These are phyloP conservation scores for Arxiozyma heterogenica DNA, from an alignment of 1,139 yeast species.

Conservation along the genomic window DNA sequence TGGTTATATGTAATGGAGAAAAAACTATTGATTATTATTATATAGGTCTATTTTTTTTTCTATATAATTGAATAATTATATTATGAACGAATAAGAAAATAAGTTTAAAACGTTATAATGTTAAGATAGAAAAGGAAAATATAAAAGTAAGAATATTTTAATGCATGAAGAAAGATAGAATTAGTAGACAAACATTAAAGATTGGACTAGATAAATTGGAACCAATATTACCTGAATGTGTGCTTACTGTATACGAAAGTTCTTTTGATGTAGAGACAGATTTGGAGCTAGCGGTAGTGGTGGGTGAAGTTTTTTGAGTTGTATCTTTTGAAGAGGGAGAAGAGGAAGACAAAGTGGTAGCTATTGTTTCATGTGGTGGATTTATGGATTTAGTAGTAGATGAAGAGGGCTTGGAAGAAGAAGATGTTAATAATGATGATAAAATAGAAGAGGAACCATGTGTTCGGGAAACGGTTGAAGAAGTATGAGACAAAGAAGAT, in stretches of 20 bases:
- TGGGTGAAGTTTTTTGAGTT: neutral
- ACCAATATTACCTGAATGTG: neutral
- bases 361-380: neutral
- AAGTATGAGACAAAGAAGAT: constrained; percentile 6
- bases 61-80: too few relatives aligned
- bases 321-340: neutral
- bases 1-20: too few relatives aligned
- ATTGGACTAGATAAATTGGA: neutral
- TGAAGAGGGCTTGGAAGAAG: neutral
- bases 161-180: neutral
- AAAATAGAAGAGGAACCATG: too few relatives aligned
- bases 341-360: neutral
- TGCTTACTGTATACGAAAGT: neutral
- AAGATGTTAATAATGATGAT: neutral
- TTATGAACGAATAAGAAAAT: neutral
- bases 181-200: neutral
- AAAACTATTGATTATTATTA: too few relatives aligned
- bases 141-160: neutral
- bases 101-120: neutral
- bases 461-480: too few relatives aligned
- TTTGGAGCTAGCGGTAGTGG: neutral
- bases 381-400: neutral
- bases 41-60: too few relatives aligned
- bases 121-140: neutral
- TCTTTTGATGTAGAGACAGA: neutral